A percentile compares a stretch with the other conserved stretches of the same genome.
phyloP scores from a whole-genome alignment of 176 grass and related monocot species.

The Juncus inflexus region DNA sequence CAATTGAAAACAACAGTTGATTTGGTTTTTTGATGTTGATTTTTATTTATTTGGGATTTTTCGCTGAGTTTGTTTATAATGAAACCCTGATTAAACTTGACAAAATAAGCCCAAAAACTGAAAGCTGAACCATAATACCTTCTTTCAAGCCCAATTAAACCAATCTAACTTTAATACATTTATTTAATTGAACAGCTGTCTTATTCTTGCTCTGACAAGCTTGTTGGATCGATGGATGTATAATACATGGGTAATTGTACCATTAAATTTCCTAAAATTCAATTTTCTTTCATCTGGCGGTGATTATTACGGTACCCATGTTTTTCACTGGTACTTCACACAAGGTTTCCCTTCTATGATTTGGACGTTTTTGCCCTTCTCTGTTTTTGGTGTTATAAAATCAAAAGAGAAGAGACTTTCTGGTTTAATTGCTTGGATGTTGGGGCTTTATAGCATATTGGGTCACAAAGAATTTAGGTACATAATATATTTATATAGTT shows the following conservation, averaged over 20 bases:
- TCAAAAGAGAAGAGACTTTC: constrained; percentile 71
- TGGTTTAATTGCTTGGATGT: constrained; percentile 73
- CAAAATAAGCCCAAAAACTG: no score
- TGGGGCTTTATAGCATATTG: constrained; percentile 85
- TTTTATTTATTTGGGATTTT: constrained; percentile 14
- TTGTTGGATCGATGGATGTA: constrained; percentile 80
- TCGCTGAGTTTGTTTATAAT: not conserved
- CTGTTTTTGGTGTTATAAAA: constrained; percentile 49
- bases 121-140: no score
- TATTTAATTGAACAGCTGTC: constrained; percentile 42
- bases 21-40: constrained; percentile 21
- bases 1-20: not conserved
- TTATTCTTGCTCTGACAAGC: constrained; percentile 59
- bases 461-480: constrained; percentile 99
- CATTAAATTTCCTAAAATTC: constrained; percentile 90
- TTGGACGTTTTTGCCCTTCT: constrained; percentile 77
- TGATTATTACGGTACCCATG: constrained; percentile 87
- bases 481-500: not conserved
- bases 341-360: constrained; percentile 93
- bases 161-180: not conserved
- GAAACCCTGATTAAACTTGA: no score
- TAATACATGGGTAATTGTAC: constrained; percentile 59
- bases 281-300: constrained; percentile 93
- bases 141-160: no score
- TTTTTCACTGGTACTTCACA: constrained; percentile 87